These are phyloP conservation scores for Bryoerythrophyllum caledonicum DNA, from an alignment of 225 moss, liverwort and hornwort species.

Conservation along the genomic window DNA sequence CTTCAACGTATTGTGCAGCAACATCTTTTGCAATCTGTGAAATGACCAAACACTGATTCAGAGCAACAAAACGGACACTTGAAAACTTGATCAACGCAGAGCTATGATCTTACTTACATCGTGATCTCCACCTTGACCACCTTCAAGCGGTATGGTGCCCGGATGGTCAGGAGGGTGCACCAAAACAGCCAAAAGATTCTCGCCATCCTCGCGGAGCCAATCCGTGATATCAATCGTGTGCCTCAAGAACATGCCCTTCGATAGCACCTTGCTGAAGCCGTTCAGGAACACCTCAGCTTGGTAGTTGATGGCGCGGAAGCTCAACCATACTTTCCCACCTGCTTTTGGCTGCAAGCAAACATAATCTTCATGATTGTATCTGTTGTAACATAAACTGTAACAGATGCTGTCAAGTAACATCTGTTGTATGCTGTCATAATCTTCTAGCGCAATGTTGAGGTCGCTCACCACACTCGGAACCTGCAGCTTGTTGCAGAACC, in stretches of 20 bases:
- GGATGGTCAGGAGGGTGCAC: conserved; percentile 96
- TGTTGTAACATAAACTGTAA: too few species aligned
- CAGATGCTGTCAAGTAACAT: too few species aligned
- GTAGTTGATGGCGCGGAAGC: conserved; percentile 87
- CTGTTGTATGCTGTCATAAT: too few species aligned
- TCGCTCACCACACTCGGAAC: conserved; percentile 50
- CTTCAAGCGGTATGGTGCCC: conserved; percentile 79
- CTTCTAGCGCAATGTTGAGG: neutral
- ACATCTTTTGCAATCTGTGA: conserved; percentile 93
- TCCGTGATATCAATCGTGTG: conserved; percentile 76
- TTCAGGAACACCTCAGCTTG: conserved; percentile 90
- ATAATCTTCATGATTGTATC: too few species aligned
- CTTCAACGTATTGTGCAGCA: conserved; percentile 95
- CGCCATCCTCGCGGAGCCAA: conserved; percentile 56
- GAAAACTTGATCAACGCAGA: too few species aligned
- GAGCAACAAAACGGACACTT: too few species aligned
- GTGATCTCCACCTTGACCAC: conserved; percentile 98
- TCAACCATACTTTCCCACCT: conserved; percentile 61
- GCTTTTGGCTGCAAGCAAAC: conserved; percentile 48
- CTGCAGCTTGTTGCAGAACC: conserved; percentile 86
- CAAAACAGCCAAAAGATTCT: conserved; percentile 73
- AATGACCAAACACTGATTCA: conserved; percentile 8
- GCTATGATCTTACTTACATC: conserved; percentile 63
- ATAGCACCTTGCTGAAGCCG: conserved; percentile 64
- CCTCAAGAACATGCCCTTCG: conserved; percentile 88